Evolutionary conservation across 106 monocot genomes (phyloP), one percentile per base, ranked within the genome.

Genomic region (Acanthochlamys bracteata): DNA sequence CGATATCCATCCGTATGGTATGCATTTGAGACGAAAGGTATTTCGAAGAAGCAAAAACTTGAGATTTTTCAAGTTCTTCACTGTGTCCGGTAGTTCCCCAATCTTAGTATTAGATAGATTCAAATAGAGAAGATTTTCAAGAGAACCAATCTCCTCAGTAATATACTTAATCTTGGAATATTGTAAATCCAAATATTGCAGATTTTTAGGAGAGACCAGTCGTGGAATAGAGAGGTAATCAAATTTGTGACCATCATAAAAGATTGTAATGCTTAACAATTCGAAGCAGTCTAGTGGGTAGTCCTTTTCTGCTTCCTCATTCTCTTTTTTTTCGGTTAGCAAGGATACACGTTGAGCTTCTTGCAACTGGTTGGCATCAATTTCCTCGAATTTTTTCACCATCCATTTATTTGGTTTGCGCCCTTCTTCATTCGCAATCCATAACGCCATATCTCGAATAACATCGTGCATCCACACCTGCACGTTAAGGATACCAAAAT

Each of bases 381-480:
- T 39, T 7, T 60, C 66, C 7, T 45, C 15, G n/a, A 25, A 10
- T 14, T 22, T 59, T 53, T 51, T 25, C 41, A 74, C 52, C 16
- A 67, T 12, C 66, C 66, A 74, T 11, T 67, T 74, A 12, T 66
- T 45, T 24, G 42, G 26, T 0, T 42, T 55, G 24, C 20, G 21
- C 26, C 66, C 25, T 25, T 23, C 17, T 25, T 70, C 42, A 23
- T 41, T 41, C 22, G 21, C 14, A 10, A 71, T 72, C 72, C 73
- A 67, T 8, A 79, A 61, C 2, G 72, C 67, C 25, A 79, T 58
- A 4, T 74, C 73, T 12, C 64, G 41, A n/a, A 74, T 41, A 6
- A 74, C 64, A 64, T 74, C 74, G 54, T 79, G 79, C 73, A 79
- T 69, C 26, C 53, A 68, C 7, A 79, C 73, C 24, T 62, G 33